A percentile compares a stretch with the other conserved stretches of the same genome.
phyloP scores from a whole-genome alignment of 75 land plant species.

The Larix kaempferi region DNA sequence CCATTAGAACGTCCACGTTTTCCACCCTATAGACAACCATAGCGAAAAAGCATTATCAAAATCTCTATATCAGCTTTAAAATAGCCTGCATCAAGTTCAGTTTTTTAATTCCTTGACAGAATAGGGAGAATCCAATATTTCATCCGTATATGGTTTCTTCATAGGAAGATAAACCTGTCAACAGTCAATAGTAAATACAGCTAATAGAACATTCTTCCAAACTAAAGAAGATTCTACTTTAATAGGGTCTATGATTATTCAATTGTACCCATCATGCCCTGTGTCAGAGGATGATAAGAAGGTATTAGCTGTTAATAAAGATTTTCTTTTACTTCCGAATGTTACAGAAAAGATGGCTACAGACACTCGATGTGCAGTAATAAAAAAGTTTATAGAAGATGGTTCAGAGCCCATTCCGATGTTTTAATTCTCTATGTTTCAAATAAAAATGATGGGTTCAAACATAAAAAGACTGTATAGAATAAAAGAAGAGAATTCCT shows the following conservation, averaged over 20 bases:
- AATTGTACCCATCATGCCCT: not conserved
- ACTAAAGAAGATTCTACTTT: not conserved
- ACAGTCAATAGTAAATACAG: too few species aligned
- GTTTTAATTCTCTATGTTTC: not conserved
- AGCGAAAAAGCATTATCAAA: not conserved
- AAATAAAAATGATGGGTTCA: not conserved
- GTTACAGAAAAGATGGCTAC: not conserved
- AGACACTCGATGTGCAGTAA: too few species aligned
- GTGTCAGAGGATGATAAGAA: not conserved
- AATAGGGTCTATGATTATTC: not conserved
- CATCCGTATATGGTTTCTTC: too few species aligned
- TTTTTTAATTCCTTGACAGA: not conserved
- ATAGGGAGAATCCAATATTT: not conserved
- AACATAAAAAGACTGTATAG: too few species aligned
- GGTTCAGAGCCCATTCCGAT: too few species aligned
- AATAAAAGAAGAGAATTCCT: not conserved
- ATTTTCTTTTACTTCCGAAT: not conserved
- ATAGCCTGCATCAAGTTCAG: not conserved
- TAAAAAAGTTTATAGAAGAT: too few species aligned
- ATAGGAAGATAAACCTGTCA: too few species aligned
- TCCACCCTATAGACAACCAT: slow-evolving; percentile 10
- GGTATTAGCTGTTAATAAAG: not conserved
- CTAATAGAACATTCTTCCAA: not conserved
- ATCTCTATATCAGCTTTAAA: not conserved
- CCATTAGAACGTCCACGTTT: slow-evolving; percentile 28